Evolutionary conservation across 257 asterid genomes (phyloP).

Genomic region (Nicotiana attenuata): DNA sequence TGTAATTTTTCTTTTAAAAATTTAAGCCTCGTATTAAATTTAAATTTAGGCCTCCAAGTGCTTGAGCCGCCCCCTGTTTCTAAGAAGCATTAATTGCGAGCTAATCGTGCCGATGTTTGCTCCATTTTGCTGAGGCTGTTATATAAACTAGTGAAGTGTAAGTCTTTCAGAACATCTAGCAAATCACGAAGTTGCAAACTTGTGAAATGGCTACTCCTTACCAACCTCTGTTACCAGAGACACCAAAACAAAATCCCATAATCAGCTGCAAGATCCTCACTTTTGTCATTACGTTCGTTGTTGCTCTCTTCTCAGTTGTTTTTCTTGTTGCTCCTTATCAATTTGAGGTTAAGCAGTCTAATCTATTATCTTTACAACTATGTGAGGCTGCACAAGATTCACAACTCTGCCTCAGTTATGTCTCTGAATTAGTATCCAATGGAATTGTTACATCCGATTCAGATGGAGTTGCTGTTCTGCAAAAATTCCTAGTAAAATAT

Average conservation of each 20-base stretch:
- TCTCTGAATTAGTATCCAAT: constrained; percentile 16
- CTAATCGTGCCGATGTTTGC: no score
- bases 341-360: background rate
- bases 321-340: constrained; percentile 20
- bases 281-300: constrained; percentile 14
- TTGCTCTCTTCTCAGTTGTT: constrained; percentile 14
- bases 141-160: background rate
- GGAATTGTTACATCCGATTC: background rate
- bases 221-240: constrained; percentile 21
- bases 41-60: no score
- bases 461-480: constrained; percentile 10
- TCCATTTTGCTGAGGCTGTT: background rate
- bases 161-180: background rate
- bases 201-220: constrained; percentile 23
- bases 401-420: constrained; percentile 20
- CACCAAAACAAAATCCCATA: constrained; percentile 13
- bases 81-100: no score
- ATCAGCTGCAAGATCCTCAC: constrained; percentile 22
- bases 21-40: no score
- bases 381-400: constrained; percentile 34
- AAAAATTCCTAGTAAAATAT: constrained; percentile 22
- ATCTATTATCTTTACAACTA: background rate
- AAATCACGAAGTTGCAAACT: background rate
- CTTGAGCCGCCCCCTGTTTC: no score
- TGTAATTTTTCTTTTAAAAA: no score